Evolutionary conservation across 2,329 filamentous ascomycete species (phyloP).

Genomic region (Ophiocordyceps camponoti-leonardi): DNA sequence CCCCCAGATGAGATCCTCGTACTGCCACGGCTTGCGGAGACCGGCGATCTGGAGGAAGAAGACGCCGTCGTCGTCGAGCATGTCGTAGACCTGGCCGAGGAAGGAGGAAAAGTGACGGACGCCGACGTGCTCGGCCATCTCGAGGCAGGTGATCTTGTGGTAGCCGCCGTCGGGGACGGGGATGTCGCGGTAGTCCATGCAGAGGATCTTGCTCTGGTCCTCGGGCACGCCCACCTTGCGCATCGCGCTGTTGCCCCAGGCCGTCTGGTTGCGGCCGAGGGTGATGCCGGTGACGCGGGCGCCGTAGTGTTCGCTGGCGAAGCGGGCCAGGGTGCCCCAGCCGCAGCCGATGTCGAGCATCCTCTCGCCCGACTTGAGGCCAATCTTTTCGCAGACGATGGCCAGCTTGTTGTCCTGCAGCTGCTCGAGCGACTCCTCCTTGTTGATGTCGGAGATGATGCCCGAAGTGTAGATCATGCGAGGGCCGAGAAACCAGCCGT

Average conservation of each 20-base stretch:
- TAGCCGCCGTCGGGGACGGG: conserved; percentile 53
- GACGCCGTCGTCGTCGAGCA: conserved; percentile 90
- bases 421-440: conserved; percentile 83
- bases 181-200: conserved; percentile 95
- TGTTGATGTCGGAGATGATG: conserved; percentile 72
- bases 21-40: conserved; percentile 89
- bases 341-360: conserved; percentile 94
- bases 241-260: conserved; percentile 86
- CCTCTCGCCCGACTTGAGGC: conserved; percentile 59
- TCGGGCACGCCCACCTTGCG: conserved; percentile 68
- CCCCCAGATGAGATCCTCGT: conserved; percentile 95
- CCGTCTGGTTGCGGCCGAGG: conserved; percentile 88
- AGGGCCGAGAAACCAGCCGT: conserved; percentile 93
- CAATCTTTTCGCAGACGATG: conserved; percentile 91
- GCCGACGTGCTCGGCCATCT: conserved; percentile 98
- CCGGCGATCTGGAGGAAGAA: conserved; percentile 96
- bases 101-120: conserved; percentile 74
- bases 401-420: conserved; percentile 96
- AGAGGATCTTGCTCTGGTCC: conserved; percentile 79
- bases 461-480: conserved; percentile 99
- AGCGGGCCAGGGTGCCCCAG: conserved; percentile 92
- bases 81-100: conserved; percentile 74
- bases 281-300: conserved; percentile 78
- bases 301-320: conserved; percentile 82
- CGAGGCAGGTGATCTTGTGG: conserved; percentile 91